Conservation (phyloP, 1,139 yeast genomes). For the Yamadazyma triangularis region DNA sequence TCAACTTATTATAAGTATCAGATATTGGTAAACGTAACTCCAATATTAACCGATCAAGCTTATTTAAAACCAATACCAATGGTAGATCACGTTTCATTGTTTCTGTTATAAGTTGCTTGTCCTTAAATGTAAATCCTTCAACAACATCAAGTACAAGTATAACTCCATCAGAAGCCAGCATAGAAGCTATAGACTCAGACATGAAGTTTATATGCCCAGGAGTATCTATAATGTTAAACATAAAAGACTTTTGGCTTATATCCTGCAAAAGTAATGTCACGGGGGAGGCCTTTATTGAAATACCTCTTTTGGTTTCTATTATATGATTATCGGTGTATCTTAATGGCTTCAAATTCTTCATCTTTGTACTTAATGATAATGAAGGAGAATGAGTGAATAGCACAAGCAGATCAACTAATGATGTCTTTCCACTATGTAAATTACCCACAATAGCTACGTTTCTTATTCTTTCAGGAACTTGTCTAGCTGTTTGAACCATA, state of each 20-base stretch:
- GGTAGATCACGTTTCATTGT: slow-evolving; percentile 47
- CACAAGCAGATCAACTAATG: slow-evolving; percentile 67
- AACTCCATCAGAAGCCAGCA: slow-evolving; percentile 60
- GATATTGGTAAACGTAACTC: slow-evolving; percentile 73
- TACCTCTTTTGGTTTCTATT: slow-evolving; percentile 66
- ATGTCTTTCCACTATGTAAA: slow-evolving; percentile 83
- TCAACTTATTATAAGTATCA: slow-evolving; percentile 69
- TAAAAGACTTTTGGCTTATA: slow-evolving; percentile 50
- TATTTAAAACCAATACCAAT: slow-evolving; percentile 65
- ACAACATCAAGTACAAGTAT: slow-evolving; percentile 76
- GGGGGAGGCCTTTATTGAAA: slow-evolving; percentile 62
- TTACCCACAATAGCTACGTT: slow-evolving; percentile 83
- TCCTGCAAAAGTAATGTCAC: slow-evolving; percentile 61
- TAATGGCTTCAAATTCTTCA: slow-evolving; percentile 37
- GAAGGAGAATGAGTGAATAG: slow-evolving; percentile 51
- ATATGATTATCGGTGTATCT: slow-evolving; percentile 69
- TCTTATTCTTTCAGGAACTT: slow-evolving; percentile 61
- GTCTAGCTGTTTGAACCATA: slow-evolving; percentile 42
- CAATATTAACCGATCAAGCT: slow-evolving; percentile 74
- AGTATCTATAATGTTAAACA: slow-evolving; percentile 68
- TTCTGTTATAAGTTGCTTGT: slow-evolving; percentile 45
- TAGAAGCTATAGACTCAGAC: slow-evolving; percentile 64
- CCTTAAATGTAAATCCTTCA: slow-evolving; percentile 67
- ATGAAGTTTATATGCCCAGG: slow-evolving; percentile 89
- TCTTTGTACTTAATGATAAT: slow-evolving; percentile 20